Evolutionary conservation across 495 filamentous ascomycete genomes (phyloP), one percentile per base, ranked within the genome.

Genomic region (Penicillium atrosanguineum): DNA sequence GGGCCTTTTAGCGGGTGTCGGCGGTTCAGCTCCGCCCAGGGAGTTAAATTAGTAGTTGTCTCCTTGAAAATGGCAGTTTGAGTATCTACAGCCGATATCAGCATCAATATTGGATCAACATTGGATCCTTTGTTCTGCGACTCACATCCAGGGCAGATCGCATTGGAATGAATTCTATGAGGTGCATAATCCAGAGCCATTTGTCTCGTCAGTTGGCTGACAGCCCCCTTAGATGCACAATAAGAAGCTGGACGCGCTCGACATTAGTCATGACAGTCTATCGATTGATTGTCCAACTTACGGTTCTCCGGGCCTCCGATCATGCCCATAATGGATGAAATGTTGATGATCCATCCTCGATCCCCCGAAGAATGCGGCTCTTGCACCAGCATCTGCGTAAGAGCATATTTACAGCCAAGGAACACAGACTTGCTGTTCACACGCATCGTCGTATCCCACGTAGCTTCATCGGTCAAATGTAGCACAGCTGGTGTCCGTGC

Each of bases 311-410:
- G 57, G 1, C 56, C 36, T 25, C 55, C 77, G 44, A 80, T 69
- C 18, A 79, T 50, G 0, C 80, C 79, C 53, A 75, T 62, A 20
- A 79, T 68, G 6, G 70, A 76, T 1, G 77, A 70, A 0, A 79
- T 74, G 47, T 83, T 85, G 26, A 84, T 62, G 34, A 85, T 81
- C 78, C 79, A 83, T 8, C 82, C 82, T 38, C 79, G 51, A 53
- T 82, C 72, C 6, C 75, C 73, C 3, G 61, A 73, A 0, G 64
- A 25, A 52, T 68, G 62, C 0, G 67, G 71, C 7, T 74, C 68
- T 53, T 85, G 82, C 16, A 62, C 57, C 14, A 82, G 52, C 73
- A 83, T 80, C 60, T 83, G 80, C 1, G 59, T 52, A n/a, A 71
- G 53, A 0, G 74, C 78, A 48, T 77, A 81, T 38, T 75, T 75